These are phyloP conservation scores for Sporothrix pallida DNA, from an alignment of 2,329 filamentous ascomycete species.

Conservation along the genomic window DNA sequence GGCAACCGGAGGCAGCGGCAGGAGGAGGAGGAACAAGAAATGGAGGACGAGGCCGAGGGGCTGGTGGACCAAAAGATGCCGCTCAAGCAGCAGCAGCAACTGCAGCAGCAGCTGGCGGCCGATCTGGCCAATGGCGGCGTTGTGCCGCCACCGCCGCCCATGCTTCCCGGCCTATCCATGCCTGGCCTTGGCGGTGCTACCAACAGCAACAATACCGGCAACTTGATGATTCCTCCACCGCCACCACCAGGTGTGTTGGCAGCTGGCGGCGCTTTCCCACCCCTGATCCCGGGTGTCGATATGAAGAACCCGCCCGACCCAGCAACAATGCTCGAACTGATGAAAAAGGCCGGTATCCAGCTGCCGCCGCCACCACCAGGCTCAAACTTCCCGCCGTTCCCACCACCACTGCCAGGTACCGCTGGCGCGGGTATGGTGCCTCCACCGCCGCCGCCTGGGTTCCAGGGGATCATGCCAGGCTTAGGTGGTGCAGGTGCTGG, in stretches of 20 bases:
- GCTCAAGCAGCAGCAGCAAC: slow-evolving; percentile 52
- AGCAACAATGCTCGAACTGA: slow-evolving; percentile 66
- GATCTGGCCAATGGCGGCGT: slow-evolving; percentile 52
- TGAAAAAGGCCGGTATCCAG: slow-evolving; percentile 68
- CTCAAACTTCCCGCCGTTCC: slow-evolving; percentile 43
- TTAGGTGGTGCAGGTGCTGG: slow-evolving; percentile 42
- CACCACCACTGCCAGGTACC: slow-evolving; percentile 47
- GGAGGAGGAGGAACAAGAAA: slow-evolving; percentile 92
- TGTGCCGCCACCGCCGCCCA: slow-evolving; percentile 44
- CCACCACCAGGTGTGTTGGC: slow-evolving; percentile 58
- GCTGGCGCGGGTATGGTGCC: slow-evolving; percentile 41
- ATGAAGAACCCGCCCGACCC: slow-evolving; percentile 66
- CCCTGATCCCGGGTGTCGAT: slow-evolving; percentile 61
- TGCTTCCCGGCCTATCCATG: slow-evolving; percentile 66
- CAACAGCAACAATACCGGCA: slow-evolving; percentile 43
- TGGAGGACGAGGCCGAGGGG: slow-evolving; percentile 91
- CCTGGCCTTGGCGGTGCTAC: slow-evolving; percentile 55
- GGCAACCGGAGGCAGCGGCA: slow-evolving; percentile 78
- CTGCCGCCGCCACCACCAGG: slow-evolving; percentile 57
- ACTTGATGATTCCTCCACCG: slow-evolving; percentile 52
- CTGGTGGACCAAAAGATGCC: slow-evolving; percentile 89
- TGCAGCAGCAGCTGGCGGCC: slow-evolving; percentile 9
- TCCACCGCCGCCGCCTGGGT: slow-evolving; percentile 43
- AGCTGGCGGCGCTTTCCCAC: slow-evolving; percentile 41
- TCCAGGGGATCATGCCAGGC: slow-evolving; percentile 42